These are phyloP conservation scores for Komagataella phaffii DNA, from an alignment of 805 yeast genomes.

Conservation along the genomic window DNA sequence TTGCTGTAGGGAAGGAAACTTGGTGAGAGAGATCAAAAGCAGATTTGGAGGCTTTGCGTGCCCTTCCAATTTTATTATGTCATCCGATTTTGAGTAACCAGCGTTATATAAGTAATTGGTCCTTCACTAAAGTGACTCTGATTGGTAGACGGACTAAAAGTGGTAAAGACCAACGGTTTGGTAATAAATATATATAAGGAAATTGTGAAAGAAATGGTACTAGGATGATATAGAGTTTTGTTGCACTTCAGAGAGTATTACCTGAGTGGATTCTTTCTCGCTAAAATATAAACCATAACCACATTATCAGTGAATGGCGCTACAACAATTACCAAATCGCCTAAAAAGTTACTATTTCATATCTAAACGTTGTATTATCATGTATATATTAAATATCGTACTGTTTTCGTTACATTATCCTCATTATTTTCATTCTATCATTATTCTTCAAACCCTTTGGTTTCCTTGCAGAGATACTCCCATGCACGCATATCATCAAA, in stretches of 20 bases:
- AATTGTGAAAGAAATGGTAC: too few species aligned
- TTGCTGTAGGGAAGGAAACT: not conserved
- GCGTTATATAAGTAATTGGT: too few species aligned
- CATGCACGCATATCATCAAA: constrained; percentile 44
- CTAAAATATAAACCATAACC: too few species aligned
- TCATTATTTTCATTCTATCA: not conserved
- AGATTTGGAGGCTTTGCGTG: not conserved
- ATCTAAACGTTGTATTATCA: not conserved
- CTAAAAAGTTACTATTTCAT: too few species aligned
- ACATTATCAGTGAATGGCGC: too few species aligned
- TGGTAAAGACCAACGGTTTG: not conserved
- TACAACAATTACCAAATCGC: too few species aligned
- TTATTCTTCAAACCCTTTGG: constrained; percentile 12
- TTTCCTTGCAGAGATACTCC: constrained; percentile 63
- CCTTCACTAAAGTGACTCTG: too few species aligned
- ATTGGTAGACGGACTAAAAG: too few species aligned
- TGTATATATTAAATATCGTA: too few species aligned
- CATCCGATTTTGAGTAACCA: not conserved
- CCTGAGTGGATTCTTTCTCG: too few species aligned
- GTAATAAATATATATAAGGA: not conserved
- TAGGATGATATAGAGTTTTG: too few species aligned
- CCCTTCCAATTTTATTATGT: not conserved
- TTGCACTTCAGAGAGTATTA: too few species aligned
- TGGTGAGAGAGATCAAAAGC: not conserved
- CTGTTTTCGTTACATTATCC: not conserved